Conservation (phyloP, 108 stramenopile species). For the Cyclotella distinguenda region DNA sequence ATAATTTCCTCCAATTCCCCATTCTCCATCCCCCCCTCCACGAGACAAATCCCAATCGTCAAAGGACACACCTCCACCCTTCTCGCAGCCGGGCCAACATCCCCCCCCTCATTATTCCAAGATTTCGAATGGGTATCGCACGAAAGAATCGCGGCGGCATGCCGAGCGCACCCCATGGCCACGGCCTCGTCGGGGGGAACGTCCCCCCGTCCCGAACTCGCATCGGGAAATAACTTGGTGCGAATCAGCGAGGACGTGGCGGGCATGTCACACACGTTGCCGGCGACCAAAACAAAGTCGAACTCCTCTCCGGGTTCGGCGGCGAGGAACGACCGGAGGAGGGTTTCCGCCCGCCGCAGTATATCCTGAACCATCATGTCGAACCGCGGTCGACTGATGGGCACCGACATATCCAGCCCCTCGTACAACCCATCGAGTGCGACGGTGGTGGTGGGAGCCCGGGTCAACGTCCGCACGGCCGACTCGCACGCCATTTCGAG, state of each 20-base stretch:
- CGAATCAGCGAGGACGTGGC: constrained; percentile 45
- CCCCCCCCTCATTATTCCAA: constrained; percentile 16
- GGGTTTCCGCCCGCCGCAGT: constrained; percentile 53
- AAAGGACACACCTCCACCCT: constrained; percentile 38
- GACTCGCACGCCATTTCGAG: constrained; percentile 65
- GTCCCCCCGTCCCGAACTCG: constrained; percentile 42
- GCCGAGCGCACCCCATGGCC: constrained; percentile 73
- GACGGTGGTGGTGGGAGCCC: constrained; percentile 57
- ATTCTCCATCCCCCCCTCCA: constrained; percentile 26
- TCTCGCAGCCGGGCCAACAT: constrained; percentile 28
- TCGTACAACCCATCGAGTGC: constrained; percentile 74
- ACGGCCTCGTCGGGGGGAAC: constrained; percentile 72
- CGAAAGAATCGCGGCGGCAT: constrained; percentile 57
- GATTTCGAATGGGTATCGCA: constrained; percentile 44
- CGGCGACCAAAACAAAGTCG: constrained; percentile 64
- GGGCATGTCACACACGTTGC: constrained; percentile 60
- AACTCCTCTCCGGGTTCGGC: constrained; percentile 26
- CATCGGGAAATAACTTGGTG: constrained; percentile 56
- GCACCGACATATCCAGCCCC: constrained; percentile 76
- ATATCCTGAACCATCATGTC: constrained; percentile 64
- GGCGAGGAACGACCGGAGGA: constrained; percentile 28
- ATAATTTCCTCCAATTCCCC: constrained; percentile 26
- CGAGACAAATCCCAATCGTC: constrained; percentile 40
- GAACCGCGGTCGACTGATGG: constrained; percentile 67
- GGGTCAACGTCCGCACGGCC: constrained; percentile 60